Evolutionary conservation across 495 filamentous ascomycete species (phyloP), one percentile per base, ranked within the genome.

Genomic region (Neurospora sp.): DNA sequence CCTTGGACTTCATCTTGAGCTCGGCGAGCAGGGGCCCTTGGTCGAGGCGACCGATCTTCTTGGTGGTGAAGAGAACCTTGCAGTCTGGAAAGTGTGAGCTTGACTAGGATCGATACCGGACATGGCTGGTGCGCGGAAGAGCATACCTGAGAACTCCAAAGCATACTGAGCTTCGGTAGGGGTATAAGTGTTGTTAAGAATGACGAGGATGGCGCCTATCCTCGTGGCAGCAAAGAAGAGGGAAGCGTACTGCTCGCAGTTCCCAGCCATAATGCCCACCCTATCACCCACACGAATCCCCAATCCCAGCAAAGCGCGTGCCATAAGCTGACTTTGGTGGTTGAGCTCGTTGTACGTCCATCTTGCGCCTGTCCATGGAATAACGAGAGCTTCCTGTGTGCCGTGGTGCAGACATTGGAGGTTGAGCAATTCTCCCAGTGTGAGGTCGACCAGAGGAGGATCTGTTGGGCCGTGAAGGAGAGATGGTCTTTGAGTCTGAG

Each of bases 151-250:
- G 74, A 91, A 89, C 69, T 84, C 84, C n/a, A 92, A 79, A 38
- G 88, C 90, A 77, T 89, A 87, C 72, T 86, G 82, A 4, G 88
- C 84, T 78, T 92, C 90, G 16, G 83, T 85, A 1, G 87, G 84
- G 35, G 90, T 92, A 75, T 92, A 91, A 0, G 89, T 92, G 81
- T 90, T 91, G 80, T 92, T 91, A 74, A 91, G 81, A 39, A 91
- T 90, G 6, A 92, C 90, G 61, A 91, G 78, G 27, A 90, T 88
- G 39, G 87, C 89, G 17, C 90, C 90, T n/a, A 92, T 87, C 17
- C 87, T 82, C 3, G 87, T 85, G 39, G 88, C 88, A 1, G 89
- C 89, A 72, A 92, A 92, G 81, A 92, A 90, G 20, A 92, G 83
- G 0, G 88, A 84, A 40, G 89, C 88, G 75, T 91, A 92, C 78